Evolutionary conservation across 2,329 filamentous ascomycete species (phyloP).

Genomic region (Periconia sp.): DNA sequence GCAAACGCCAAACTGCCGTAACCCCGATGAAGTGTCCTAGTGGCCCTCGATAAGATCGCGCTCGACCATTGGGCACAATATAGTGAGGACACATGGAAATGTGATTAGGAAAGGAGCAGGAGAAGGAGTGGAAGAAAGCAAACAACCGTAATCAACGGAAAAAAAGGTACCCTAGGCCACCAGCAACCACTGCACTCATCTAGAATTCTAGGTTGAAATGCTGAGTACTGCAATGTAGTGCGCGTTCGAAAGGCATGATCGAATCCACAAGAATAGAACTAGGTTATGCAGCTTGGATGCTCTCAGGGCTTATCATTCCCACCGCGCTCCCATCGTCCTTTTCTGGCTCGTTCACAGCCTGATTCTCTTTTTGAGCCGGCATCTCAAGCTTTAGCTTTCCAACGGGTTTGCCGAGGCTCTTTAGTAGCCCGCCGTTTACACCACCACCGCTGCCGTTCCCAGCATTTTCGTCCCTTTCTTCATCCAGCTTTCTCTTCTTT

Average conservation of each 20-base stretch:
- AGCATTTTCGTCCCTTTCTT: conserved; percentile 47
- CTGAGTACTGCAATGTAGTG: conserved; percentile 3
- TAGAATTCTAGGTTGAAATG: conserved; percentile 4
- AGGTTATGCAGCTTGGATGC: conserved; percentile 55
- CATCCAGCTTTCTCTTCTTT: conserved; percentile 78
- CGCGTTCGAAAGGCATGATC: no score
- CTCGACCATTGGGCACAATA: no score
- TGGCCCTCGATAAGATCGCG: no score
- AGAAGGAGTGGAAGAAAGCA: conserved; percentile 8
- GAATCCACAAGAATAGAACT: conserved; percentile 1
- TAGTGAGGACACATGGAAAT: no score
- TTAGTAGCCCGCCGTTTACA: conserved; percentile 28
- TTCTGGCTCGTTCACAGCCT: conserved; percentile 66
- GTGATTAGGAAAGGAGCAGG: no score
- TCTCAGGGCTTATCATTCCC: conserved; percentile 86
- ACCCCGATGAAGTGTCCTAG: conserved; percentile 20
- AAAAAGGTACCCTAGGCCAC: conserved; percentile 1
- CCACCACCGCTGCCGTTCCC: conserved; percentile 27
- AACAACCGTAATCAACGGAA: no score
- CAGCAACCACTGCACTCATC: conserved; percentile 3
- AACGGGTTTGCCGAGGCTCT: conserved; percentile 62
- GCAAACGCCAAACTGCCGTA: conserved; percentile 23
- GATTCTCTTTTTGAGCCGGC: conserved; percentile 62
- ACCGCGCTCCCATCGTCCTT: conserved; percentile 70
- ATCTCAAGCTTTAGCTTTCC: conserved; percentile 55